phyloP scores from a whole-genome alignment of 495 filamentous ascomycete species.

The Neurospora sp. region DNA sequence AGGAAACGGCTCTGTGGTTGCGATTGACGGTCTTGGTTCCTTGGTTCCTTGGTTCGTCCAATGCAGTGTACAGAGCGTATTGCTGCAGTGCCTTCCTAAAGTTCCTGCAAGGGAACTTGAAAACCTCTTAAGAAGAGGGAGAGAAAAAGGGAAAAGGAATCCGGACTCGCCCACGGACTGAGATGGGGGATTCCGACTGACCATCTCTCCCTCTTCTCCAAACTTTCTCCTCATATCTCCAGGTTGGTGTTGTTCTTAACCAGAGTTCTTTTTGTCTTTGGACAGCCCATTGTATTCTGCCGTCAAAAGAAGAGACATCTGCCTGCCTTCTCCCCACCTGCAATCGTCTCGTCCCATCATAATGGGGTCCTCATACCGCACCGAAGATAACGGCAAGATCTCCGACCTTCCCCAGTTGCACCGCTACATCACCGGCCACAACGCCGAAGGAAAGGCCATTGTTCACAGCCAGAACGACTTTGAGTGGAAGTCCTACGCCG shows the following conservation, averaged over 20 bases:
- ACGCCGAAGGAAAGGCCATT: slow-evolving; percentile 27
- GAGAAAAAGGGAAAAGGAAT: not conserved
- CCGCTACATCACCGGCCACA: slow-evolving; percentile 32
- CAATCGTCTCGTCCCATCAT: not conserved
- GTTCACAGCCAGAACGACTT: slow-evolving; percentile 24
- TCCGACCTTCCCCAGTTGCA: slow-evolving; percentile 27
- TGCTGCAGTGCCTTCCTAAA: not conserved
- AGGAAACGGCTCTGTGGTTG: not conserved
- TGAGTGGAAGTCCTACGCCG: slow-evolving; percentile 20
- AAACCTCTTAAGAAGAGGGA: not conserved
- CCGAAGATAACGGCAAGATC: slow-evolving; percentile 7
- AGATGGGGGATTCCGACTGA: not conserved
- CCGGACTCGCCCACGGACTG: not conserved
- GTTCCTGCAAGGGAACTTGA: not conserved
- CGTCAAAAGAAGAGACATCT: not conserved
- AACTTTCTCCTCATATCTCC: not conserved
- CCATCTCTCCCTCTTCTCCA: not conserved
- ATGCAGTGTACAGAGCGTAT: not conserved
- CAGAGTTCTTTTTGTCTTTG: not conserved
- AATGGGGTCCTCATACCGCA: not conserved
- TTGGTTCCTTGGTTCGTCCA: not conserved
- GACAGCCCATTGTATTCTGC: not conserved
- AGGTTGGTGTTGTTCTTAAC: not conserved
- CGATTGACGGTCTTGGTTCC: not conserved
- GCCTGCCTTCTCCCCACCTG: not conserved